These are phyloP conservation scores for Pythium rishiriense DNA, from an alignment of 352 stramenopile genomes.

Conservation along the genomic window DNA sequence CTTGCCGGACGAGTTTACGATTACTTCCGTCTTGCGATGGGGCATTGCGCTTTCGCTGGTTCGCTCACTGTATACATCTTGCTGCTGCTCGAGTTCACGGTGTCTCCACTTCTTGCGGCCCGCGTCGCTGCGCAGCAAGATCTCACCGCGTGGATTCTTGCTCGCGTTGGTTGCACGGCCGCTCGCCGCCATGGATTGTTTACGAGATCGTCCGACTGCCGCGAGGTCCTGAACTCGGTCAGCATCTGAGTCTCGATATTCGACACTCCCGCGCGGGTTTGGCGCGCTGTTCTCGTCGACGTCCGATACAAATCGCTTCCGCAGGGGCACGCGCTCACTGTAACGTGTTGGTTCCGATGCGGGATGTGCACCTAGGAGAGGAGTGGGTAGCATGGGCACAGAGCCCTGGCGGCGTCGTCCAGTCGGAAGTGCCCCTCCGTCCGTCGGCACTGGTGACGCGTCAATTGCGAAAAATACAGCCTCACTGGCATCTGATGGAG, in stretches of 20 bases:
- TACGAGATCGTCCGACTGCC: conserved; percentile 11
- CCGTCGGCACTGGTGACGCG: not conserved
- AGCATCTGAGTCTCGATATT: not conserved
- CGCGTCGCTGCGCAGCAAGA: conserved; percentile 27
- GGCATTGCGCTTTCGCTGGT: not conserved
- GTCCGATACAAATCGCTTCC: conserved; percentile 11
- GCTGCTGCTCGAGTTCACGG: conserved; percentile 5
- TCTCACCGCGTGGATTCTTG: conserved; percentile 22
- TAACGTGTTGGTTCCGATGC: not conserved
- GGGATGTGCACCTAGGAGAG: not conserved
- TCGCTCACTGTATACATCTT: not conserved
- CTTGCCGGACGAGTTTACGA: not conserved
- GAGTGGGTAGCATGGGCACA: conserved; percentile 7
- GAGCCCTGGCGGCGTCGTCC: conserved; percentile 19
- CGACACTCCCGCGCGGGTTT: conserved; percentile 1
- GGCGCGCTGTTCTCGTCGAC: conserved; percentile 15
- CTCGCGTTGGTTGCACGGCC: conserved; percentile 15
- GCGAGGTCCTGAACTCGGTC: conserved; percentile 2
- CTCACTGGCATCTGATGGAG: conserved; percentile 2
- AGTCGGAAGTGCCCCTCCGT: not conserved
- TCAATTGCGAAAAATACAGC: conserved; percentile 28
- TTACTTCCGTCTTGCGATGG: not conserved
- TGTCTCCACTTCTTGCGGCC: conserved; percentile 20
- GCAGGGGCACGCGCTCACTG: not conserved
- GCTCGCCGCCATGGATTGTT: not conserved